Evolutionary conservation across 1,284 basidiomycete species (phyloP).

Genomic region (Ceratobasidium sp.): DNA sequence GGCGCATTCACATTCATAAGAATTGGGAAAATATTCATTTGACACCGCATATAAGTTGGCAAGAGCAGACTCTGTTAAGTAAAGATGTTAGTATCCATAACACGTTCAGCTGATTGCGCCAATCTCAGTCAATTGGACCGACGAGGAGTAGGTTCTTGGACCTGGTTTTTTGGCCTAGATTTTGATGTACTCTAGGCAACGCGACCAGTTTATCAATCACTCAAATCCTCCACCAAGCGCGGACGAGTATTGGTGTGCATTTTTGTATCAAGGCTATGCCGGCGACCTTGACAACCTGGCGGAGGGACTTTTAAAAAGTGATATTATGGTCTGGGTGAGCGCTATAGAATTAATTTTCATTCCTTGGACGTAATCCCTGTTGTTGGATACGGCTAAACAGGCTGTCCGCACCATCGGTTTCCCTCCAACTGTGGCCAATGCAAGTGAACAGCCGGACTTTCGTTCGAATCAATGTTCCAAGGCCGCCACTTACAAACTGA

Average conservation of each 20-base stretch:
- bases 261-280: not conserved
- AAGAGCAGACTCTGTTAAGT: too few species aligned
- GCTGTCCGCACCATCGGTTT: not conserved
- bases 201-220: not conserved
- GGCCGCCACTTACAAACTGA: not conserved
- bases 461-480: not conserved
- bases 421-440: constrained; percentile 4
- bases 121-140: not conserved
- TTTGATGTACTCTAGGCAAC: not conserved
- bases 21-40: too few species aligned
- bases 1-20: too few species aligned
- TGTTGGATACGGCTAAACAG: too few species aligned
- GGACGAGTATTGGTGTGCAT: not conserved
- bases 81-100: too few species aligned
- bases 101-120: not conserved
- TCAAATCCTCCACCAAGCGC: not conserved
- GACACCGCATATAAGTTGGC: too few species aligned
- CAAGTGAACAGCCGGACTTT: not conserved
- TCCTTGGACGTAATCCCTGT: too few species aligned
- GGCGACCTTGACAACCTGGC: not conserved
- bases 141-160: not conserved
- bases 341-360: too few species aligned
- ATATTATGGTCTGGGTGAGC: constrained; percentile 4
- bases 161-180: not conserved
- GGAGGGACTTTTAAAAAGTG: not conserved